These are phyloP conservation scores for Seiridium cupressi DNA, from an alignment of 2,329 filamentous ascomycete genomes.

Conservation along the genomic window DNA sequence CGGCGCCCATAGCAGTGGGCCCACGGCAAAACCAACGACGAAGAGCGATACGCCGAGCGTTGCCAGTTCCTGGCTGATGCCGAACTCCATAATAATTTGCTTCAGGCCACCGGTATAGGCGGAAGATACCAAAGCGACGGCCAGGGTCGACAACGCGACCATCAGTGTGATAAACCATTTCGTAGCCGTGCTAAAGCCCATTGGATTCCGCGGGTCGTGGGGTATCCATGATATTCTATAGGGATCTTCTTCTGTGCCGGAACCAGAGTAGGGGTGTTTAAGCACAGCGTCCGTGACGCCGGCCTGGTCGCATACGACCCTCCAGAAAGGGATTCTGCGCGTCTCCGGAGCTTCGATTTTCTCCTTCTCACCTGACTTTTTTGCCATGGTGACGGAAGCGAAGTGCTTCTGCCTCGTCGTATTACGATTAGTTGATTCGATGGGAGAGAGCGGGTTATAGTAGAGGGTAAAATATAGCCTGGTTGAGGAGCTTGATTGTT, in stretches of 20 bases:
- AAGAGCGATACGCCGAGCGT: slow-evolving; percentile 65
- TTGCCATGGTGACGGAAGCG: neutral
- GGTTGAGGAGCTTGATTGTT: too few species aligned
- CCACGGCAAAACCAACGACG: slow-evolving; percentile 60
- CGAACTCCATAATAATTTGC: slow-evolving; percentile 52
- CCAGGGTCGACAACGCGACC: slow-evolving; percentile 5
- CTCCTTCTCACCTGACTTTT: slow-evolving; percentile 2
- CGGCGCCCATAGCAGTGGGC: slow-evolving; percentile 65
- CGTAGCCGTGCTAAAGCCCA: neutral
- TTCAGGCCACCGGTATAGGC: slow-evolving; percentile 59
- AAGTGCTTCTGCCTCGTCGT: too few species aligned
- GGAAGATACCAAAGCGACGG: slow-evolving; percentile 33
- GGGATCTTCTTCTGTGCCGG: slow-evolving; percentile 4
- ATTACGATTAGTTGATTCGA: too few species aligned
- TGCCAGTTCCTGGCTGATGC: slow-evolving; percentile 40
- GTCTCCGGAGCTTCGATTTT: neutral
- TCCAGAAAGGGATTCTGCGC: slow-evolving; percentile 10
- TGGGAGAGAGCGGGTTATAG: too few species aligned
- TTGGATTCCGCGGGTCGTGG: slow-evolving; percentile 1
- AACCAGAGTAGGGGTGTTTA: slow-evolving; percentile 12
- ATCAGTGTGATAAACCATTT: slow-evolving; percentile 6
- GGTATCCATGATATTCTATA: slow-evolving; percentile 6
- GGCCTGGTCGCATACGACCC: slow-evolving; percentile 48
- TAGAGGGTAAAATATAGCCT: too few species aligned
- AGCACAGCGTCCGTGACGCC: slow-evolving; percentile 54